Evolutionary conservation across 768 basidiomycete species (phyloP), one percentile per base, ranked within the genome.

Genomic region (Mycena venus): DNA sequence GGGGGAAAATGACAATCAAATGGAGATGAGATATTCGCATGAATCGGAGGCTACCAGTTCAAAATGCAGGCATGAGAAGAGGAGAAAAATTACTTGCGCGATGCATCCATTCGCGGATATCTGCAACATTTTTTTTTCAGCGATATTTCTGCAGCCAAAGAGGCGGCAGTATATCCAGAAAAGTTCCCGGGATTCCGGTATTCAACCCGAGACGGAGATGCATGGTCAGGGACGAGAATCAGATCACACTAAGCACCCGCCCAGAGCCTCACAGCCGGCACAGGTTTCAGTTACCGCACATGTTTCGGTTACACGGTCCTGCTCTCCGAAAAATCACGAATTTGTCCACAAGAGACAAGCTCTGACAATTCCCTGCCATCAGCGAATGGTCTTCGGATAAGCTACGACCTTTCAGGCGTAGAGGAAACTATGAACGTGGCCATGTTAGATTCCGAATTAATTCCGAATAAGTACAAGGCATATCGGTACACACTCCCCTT

Each of bases 151-250:
- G 60, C 60, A 61, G 60, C 40, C 38, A 61, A 40, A 61, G 25
- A 40, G 60, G 36, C 38, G 60, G 23, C 38, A 42, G 38, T 27
- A 42, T 42, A 25, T 40, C 60, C 38, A 61, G 60, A 61, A 27
- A 38, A 42, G 21, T 60, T 60, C 60, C 60, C 38, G 38, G 38
- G 25, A 61, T 61, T 42, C 60, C 17, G 60, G n/a, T 61, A 61
- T 61, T 40, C 60, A 61, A 61, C 38, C 60, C 36, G 14, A 61
- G 60, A 61, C 38, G 60, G 60, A 61, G 60, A 58, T 58, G 56
- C 29, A 58, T 58, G 56, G 32, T 58, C 60, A 61, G 60, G 60
- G 38, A 61, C 60, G 60, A 61, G 60, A 61, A 61, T 61, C 60
- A 60, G 36, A 23, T 60, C 58, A 38, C 34, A 38, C 58, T 60